Evolutionary conservation across 1,284 basidiomycete genomes (phyloP).

Genomic region (Microbotryum violaceum): DNA sequence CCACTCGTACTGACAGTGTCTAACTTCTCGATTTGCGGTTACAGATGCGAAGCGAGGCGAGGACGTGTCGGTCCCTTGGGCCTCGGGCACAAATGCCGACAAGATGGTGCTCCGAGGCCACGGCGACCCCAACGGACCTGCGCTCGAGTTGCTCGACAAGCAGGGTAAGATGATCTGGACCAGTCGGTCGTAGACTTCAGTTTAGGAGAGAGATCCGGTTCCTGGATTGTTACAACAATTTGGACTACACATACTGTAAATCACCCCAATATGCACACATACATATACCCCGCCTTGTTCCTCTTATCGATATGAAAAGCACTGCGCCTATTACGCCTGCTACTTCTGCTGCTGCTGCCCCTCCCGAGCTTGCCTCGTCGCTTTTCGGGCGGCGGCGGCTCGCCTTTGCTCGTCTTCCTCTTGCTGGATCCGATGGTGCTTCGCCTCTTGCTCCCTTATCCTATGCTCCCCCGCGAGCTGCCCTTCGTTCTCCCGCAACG

Average conservation of each 20-base stretch:
- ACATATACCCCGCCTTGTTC: too few species aligned
- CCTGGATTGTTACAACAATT: too few species aligned
- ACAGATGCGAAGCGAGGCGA: conserved; percentile 25
- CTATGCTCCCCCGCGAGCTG: neutral
- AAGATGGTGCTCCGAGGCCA: conserved; percentile 12
- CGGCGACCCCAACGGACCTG: conserved; percentile 21
- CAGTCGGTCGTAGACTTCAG: too few species aligned
- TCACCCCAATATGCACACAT: too few species aligned
- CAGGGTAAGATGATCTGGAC: conserved; percentile 1
- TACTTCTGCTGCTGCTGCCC: too few species aligned
- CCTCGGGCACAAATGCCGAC: conserved; percentile 28
- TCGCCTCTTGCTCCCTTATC: neutral
- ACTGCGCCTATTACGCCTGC: too few species aligned
- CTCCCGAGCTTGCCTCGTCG: too few species aligned
- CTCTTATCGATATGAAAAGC: too few species aligned
- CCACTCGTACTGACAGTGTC: too few species aligned
- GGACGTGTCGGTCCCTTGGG: conserved; percentile 26
- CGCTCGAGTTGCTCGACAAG: conserved; percentile 14
- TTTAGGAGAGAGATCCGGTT: too few species aligned
- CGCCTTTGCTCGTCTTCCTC: neutral
- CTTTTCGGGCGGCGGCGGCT: too few species aligned
- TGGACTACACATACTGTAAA: too few species aligned
- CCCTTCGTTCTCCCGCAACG: neutral
- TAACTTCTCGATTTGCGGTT: conserved; percentile 6
- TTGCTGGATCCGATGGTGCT: neutral